Percentiles rank a stretch among this genome's conserved stretches.
phyloP scores from a whole-genome alignment of 2,329 filamentous ascomycete species.

The Acarospora socialis region DNA sequence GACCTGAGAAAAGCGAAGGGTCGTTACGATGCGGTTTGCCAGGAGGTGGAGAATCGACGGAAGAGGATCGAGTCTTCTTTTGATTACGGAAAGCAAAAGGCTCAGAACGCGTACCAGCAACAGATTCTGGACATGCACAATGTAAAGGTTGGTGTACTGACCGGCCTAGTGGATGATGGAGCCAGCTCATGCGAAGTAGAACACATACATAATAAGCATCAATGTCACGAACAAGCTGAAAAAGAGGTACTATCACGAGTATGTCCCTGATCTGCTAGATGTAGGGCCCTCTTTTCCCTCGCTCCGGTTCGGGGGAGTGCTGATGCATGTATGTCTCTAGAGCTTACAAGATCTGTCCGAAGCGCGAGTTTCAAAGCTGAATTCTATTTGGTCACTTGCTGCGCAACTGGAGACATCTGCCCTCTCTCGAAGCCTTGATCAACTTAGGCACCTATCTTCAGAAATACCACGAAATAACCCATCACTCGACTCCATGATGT shows the following conservation, averaged over 20 bases:
- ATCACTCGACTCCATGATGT: constrained; percentile 92
- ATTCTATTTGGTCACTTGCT: constrained; percentile 71
- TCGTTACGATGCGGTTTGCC: constrained; percentile 84
- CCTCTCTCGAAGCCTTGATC: constrained; percentile 56
- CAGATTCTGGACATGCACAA: constrained; percentile 95
- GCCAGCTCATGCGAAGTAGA: constrained; percentile 31
- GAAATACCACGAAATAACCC: constrained; percentile 85
- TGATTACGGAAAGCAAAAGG: constrained; percentile 72
- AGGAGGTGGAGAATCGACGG: constrained; percentile 84
- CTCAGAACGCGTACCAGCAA: constrained; percentile 80
- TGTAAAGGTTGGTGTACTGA: constrained; percentile 42
- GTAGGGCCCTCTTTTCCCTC: constrained; percentile 31
- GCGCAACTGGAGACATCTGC: constrained; percentile 68
- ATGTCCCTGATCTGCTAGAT: constrained; percentile 84
- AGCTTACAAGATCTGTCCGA: constrained; percentile 84
- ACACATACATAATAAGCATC: constrained; percentile 91
- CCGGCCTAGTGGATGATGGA: constrained; percentile 13
- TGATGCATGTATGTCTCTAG: constrained; percentile 19
- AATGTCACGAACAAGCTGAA: constrained; percentile 97
- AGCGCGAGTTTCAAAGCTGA: constrained; percentile 70
- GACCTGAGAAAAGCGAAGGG: constrained; percentile 82
- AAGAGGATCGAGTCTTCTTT: constrained; percentile 94
- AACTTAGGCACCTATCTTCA: constrained; percentile 56
- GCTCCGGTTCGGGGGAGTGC: not conserved
- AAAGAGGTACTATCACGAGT: constrained; percentile 93